These are phyloP conservation scores for Senecio squalidus DNA, from an alignment of 140 eudicot genomes.

Conservation along the genomic window DNA sequence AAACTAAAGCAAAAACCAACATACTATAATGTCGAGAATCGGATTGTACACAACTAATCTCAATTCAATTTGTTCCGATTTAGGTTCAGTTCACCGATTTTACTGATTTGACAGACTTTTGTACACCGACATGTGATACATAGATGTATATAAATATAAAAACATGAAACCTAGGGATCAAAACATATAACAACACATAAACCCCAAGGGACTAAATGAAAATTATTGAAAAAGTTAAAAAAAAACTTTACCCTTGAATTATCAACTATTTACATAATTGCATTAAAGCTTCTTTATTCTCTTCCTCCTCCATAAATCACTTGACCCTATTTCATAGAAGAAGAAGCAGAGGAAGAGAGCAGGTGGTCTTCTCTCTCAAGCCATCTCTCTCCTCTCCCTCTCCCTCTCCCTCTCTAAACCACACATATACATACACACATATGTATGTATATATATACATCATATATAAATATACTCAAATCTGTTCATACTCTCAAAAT, in stretches of 20 bases:
- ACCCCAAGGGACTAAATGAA: constrained; percentile 6
- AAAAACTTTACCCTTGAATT: constrained; percentile 21
- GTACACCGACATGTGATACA: background rate
- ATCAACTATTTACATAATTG: constrained; percentile 16
- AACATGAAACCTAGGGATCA: background rate
- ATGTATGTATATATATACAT: constrained; percentile 8
- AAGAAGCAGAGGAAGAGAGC: constrained; percentile 38
- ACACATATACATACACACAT: background rate
- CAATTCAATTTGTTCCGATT: too few relatives aligned
- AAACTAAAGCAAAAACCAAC: too few relatives aligned
- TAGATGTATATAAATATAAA: background rate
- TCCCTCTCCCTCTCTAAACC: constrained; percentile 22
- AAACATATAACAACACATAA: constrained; percentile 6
- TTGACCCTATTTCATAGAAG: constrained; percentile 31
- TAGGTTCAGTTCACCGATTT: too few relatives aligned
- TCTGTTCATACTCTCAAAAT: constrained; percentile 6
- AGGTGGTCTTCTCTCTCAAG: constrained; percentile 45
- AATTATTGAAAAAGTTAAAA: background rate
- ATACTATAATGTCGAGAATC: too few relatives aligned
- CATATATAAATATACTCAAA: background rate
- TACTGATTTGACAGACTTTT: too few relatives aligned
- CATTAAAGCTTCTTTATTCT: constrained; percentile 40
- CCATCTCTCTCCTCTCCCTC: constrained; percentile 43
- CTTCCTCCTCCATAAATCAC: constrained; percentile 19
- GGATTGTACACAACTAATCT: too few relatives aligned